Evolutionary conservation across 345 rosid species (phyloP), one percentile per base, ranked within the genome.

Genomic region (Lumnitzera littorea): DNA sequence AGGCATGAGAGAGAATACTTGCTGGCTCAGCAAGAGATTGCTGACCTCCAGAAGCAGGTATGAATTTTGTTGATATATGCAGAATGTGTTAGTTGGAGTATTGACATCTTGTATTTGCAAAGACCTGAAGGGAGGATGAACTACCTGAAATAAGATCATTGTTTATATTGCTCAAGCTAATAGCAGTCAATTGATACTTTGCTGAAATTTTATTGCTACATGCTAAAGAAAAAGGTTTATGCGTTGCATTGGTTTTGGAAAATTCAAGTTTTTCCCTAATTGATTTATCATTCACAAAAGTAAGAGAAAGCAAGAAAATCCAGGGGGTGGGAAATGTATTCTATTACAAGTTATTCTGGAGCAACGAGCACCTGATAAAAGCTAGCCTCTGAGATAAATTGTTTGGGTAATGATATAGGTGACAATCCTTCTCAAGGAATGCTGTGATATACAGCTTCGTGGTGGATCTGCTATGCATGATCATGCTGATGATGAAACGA

Each of bases 401-500:
- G 52, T 61, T 23, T 62, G 62, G 16, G 48, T 65, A 43, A 64
- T 67, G 56, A 41, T 68, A 36, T 74, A 92, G 98, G 94, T 92
- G 59, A 85, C 98, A 1, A 60, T 92, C 65, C 96, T 92, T 53
- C 84, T 92, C 49, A 92, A 89, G 82, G 98, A 92, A 72, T 92
- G 98, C 60, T 88, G 96, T 57, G 96, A 89, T 66, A 80, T 92
- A 62, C 98, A 92, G 74, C 80, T 92, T 47, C 95, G 88, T 7
- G 81, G 89, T 82, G 97, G 98, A 69, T 76, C 84, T 66, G 55
- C 69, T 57, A 74, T 67, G 57, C 69, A 64, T 63, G 85, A 74
- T 64, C 55, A 69, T 65, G 72, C 61, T 61, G 84, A 77, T 69
- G 83, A 79, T 55, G 51, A 29, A 60, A 50, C 70, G 50, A 62